These are phyloP conservation scores for Seminavis robusta DNA, from an alignment of 108 stramenopile species.

Conservation along the genomic window DNA sequence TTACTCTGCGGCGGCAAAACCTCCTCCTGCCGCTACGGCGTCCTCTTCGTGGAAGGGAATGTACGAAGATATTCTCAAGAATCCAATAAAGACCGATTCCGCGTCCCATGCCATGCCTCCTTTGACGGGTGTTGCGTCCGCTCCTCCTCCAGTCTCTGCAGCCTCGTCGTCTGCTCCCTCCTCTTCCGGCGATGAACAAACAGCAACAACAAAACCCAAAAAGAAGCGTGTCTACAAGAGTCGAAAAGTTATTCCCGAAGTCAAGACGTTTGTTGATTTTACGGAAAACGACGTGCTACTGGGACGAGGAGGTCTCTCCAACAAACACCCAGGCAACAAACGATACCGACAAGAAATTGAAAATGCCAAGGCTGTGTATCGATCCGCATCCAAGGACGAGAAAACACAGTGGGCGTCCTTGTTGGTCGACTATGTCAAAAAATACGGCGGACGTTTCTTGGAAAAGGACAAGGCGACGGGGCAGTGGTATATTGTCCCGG, in stretches of 20 bases:
- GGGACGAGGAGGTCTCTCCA: constrained; percentile 41
- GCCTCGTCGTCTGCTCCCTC: too few relatives aligned
- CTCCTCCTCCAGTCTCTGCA: too few relatives aligned
- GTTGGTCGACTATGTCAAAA: constrained; percentile 27
- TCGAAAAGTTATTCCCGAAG: constrained; percentile 24
- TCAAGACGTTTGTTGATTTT: constrained; percentile 18
- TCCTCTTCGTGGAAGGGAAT: too few relatives aligned
- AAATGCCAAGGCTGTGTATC: constrained; percentile 28
- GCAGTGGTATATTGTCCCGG: constrained; percentile 22
- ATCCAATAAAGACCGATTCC: too few relatives aligned
- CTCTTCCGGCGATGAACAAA: too few relatives aligned
- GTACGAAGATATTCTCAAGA: too few relatives aligned
- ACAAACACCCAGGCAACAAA: constrained; percentile 43
- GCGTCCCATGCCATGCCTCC: too few relatives aligned
- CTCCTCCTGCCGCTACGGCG: too few relatives aligned
- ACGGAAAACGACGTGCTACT: constrained; percentile 32
- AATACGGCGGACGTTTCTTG: constrained; percentile 29
- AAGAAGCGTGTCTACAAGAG: constrained; percentile 28
- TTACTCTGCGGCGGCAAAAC: too few relatives aligned
- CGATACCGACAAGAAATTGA: constrained; percentile 28
- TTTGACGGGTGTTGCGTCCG: too few relatives aligned
- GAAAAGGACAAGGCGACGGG: constrained; percentile 20
- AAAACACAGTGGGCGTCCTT: constrained; percentile 30
- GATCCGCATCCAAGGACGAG: constrained; percentile 21
- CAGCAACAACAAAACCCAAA: too few relatives aligned